Evolutionary conservation across 2,329 filamentous ascomycete species (phyloP).

Genomic region (Thermoascus crustaceus): DNA sequence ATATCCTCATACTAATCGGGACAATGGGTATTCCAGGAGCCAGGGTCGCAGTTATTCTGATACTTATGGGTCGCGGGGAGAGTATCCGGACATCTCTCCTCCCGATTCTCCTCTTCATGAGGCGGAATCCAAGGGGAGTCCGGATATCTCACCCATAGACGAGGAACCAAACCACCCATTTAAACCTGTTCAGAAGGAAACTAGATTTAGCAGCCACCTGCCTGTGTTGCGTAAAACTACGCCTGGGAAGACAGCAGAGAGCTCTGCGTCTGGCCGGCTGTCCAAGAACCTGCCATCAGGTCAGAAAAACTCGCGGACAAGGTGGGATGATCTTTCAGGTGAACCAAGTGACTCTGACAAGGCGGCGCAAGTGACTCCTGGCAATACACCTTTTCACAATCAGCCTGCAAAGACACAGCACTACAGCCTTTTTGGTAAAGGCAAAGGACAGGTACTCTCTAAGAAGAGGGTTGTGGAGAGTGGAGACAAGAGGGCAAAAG

Average conservation of each 20-base stretch:
- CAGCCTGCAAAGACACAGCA: constrained; percentile 18
- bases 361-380: constrained; percentile 50
- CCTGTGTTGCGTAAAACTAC: constrained; percentile 18
- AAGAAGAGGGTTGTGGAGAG: constrained; percentile 27
- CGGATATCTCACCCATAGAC: constrained; percentile 37
- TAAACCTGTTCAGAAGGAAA: constrained; percentile 13
- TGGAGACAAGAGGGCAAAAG: too few relatives aligned
- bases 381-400: constrained; percentile 21
- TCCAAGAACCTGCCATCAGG: constrained; percentile 7
- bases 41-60: not conserved
- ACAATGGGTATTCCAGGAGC: too few relatives aligned
- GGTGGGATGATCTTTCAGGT: constrained; percentile 59
- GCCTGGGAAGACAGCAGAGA: too few relatives aligned
- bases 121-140: constrained; percentile 13
- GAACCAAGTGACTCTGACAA: constrained; percentile 47
- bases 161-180: constrained; percentile 12
- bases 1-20: too few relatives aligned
- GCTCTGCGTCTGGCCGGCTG: too few relatives aligned
- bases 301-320: constrained; percentile 14
- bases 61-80: not conserved
- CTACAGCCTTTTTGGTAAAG: constrained; percentile 22
- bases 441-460: constrained; percentile 31
- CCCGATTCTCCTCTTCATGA: constrained; percentile 34
- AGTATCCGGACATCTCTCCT: constrained; percentile 37
- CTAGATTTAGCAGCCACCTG: constrained; percentile 19